Evolutionary conservation across 2,329 filamentous ascomycete species (phyloP).

Genomic region (Phoma sp.): DNA sequence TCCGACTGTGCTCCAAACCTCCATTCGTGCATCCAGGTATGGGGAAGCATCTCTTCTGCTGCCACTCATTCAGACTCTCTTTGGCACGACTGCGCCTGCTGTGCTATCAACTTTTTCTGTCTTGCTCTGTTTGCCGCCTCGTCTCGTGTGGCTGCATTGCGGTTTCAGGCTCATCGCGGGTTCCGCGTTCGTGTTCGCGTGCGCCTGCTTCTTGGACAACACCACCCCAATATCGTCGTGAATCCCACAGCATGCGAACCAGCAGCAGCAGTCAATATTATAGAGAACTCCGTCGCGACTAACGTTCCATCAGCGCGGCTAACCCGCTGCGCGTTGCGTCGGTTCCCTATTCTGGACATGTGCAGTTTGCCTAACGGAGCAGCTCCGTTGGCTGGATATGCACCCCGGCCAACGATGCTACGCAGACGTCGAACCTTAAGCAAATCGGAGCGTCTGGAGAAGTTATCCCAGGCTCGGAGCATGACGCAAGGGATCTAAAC

Average conservation of each 20-base stretch:
- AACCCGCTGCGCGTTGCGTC: constrained; percentile 6
- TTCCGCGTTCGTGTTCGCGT: neutral
- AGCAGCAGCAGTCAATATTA: neutral
- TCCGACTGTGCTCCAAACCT: neutral
- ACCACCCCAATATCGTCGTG: too few relatives aligned
- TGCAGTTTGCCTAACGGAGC: constrained; percentile 8
- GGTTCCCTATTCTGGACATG: constrained; percentile 3
- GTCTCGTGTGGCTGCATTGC: neutral
- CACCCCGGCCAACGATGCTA: constrained; percentile 1
- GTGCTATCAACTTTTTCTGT: neutral
- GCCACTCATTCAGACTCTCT: neutral
- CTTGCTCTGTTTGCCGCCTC: neutral
- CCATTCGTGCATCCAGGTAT: neutral
- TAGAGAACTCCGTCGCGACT: neutral
- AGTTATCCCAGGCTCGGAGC: neutral
- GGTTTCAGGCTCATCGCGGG: neutral
- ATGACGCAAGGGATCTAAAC: constrained; percentile 8
- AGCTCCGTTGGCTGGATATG: constrained; percentile 10
- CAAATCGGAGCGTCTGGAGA: constrained; percentile 8
- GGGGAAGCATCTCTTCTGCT: neutral
- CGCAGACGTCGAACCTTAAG: constrained; percentile 5
- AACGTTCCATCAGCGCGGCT: neutral
- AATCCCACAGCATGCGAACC: neutral
- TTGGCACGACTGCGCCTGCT: neutral
- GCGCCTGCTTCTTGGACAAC: neutral